These are phyloP conservation scores for Elsinoe australis DNA, from an alignment of 2,329 filamentous ascomycete species.

Conservation along the genomic window DNA sequence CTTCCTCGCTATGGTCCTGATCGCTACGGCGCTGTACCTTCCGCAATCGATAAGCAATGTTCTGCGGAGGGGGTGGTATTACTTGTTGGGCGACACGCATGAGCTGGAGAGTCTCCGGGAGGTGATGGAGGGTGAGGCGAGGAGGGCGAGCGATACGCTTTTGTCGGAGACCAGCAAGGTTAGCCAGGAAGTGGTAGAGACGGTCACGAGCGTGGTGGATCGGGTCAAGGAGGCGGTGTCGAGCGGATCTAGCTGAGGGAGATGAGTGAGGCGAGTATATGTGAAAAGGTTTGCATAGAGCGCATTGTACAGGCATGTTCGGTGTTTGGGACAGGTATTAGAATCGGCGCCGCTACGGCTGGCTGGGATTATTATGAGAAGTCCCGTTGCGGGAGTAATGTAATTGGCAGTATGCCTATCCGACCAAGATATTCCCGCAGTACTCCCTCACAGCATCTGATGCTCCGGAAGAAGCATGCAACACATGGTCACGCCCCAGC, in stretches of 20 bases:
- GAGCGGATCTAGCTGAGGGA: conserved; percentile 7
- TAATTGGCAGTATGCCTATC: no score
- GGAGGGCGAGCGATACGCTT: conserved; percentile 16
- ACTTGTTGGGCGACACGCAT: conserved; percentile 59
- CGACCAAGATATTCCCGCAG: no score
- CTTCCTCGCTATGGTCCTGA: conserved; percentile 74
- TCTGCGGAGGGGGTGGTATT: conserved; percentile 82
- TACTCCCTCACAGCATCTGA: no score
- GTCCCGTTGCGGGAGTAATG: no score
- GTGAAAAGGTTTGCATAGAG: no score
- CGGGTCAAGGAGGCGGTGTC: conserved; percentile 2
- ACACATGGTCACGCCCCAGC: no score
- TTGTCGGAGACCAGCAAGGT: conserved; percentile 22
- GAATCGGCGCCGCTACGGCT: no score
- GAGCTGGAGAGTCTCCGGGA: neutral
- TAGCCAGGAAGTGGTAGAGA: conserved; percentile 17
- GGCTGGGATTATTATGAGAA: no score
- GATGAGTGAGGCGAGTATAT: neutral
- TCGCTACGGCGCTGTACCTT: conserved; percentile 84
- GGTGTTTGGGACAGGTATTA: no score
- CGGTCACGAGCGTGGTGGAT: neutral
- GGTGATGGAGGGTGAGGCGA: conserved; percentile 15
- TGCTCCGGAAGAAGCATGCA: no score
- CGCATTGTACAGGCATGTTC: no score
- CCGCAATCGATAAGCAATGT: conserved; percentile 83